These are phyloP conservation scores for Saccharomycopsis capsularis DNA, from an alignment of 805 yeast species.

Conservation along the genomic window DNA sequence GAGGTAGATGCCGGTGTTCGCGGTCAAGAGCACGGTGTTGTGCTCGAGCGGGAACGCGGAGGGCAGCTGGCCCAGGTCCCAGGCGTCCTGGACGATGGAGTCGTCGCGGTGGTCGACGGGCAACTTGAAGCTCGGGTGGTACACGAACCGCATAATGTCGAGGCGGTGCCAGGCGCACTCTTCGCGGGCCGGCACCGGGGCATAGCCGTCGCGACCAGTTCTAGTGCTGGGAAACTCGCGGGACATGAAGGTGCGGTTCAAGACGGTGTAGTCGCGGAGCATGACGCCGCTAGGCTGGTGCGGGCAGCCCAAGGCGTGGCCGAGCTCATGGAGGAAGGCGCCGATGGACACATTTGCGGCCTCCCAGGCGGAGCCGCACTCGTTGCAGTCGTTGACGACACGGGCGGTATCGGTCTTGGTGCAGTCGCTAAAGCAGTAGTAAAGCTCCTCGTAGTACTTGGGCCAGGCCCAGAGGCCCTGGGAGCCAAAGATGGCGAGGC, in stretches of 20 bases:
- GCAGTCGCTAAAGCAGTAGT: slow-evolving; percentile 63
- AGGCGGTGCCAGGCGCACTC: slow-evolving; percentile 86
- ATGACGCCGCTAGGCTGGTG: slow-evolving; percentile 87
- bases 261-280: slow-evolving; percentile 76
- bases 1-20: slow-evolving; percentile 64
- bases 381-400: slow-evolving; percentile 86
- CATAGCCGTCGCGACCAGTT: slow-evolving; percentile 41
- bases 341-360: slow-evolving; percentile 80
- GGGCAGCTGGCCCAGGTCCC: slow-evolving; percentile 36
- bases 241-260: slow-evolving; percentile 77
- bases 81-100: slow-evolving; percentile 25
- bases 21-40: slow-evolving; percentile 36
- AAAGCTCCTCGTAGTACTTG: slow-evolving; percentile 62
- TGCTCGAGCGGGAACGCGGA: slow-evolving; percentile 42
- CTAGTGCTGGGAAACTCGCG: slow-evolving; percentile 54
- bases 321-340: slow-evolving; percentile 93
- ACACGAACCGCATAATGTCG: slow-evolving; percentile 68
- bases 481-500: slow-evolving; percentile 87
- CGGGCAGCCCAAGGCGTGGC: slow-evolving; percentile 86
- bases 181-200: slow-evolving; percentile 47
- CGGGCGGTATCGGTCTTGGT: slow-evolving; percentile 53
- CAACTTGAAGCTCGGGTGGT: slow-evolving; percentile 72
- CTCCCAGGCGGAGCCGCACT: slow-evolving; percentile 88
- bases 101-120: slow-evolving; percentile 56
- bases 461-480: slow-evolving; percentile 95